Evolutionary conservation across 2,329 filamentous ascomycete species (phyloP), one percentile per base, ranked within the genome.

Genomic region (Claviceps monticola): DNA sequence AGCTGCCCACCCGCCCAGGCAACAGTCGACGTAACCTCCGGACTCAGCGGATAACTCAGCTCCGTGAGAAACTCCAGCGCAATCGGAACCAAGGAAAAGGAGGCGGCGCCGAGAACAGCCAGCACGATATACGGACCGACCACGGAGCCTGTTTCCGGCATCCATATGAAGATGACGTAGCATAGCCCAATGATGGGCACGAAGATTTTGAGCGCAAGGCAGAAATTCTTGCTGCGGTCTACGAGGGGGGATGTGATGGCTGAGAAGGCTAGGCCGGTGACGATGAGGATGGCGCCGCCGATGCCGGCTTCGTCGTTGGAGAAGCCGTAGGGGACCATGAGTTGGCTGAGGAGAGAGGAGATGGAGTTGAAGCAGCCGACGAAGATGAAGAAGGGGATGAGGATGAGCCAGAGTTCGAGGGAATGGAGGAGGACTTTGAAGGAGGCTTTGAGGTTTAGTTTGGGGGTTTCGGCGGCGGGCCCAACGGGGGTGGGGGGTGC

Each of bases 281-380:
- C 75, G 63, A 97, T 97, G 37, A 97, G 77, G 8, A 97, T 68
- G 0, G 86, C 93, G 56, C 93, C 93, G 11, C 84, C 88, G 60
- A 97, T 90, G 37, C 93, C 93, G 21, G 91, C 87, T 52, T 95
- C 77, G 57, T 84, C 84, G 64, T 95, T 85, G 54, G 72, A 78
- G 75, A 88, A 95, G 60, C 81, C 86, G 69, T 96, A 91, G 0
- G 93, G 93, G 41, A 79, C 73, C 56, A 97, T 78, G 64, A 97
- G 87, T 64, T 96, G 91, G 71, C 91, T 95, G 9, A 97, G 75
- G 1, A 97, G 79, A 1, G 86, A 86, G 48, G 89, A 94, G 58
- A 90, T 74, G 58, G 85, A 85, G 74, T 97, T 97, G 81, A 98
- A 98, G 71, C 93, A 84, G 60, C 86, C 89, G 55, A 95, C 87